Base-by-base conservation (phyloP, 208 protist species). In the Leishmania arabica region DNA sequence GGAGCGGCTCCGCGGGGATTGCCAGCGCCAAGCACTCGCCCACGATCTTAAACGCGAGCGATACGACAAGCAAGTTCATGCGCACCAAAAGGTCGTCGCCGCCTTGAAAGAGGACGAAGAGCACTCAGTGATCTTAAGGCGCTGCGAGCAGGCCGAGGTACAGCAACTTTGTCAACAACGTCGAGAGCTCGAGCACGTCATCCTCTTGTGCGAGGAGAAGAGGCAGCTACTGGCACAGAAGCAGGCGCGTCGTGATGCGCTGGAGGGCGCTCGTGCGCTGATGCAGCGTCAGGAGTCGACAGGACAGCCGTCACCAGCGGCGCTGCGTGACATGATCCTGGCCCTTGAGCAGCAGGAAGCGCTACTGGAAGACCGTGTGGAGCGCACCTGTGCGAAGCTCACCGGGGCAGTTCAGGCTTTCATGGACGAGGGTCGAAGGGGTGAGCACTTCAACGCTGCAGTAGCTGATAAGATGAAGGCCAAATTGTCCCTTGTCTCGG, bases 341-440 rank as follows among this genome's bases (percentile, higher is more conserved):
- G 78, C 81, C 7, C 77, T 93, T 13, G 66, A 87, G 40, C 85
- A 70, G 34, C 80, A 88, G 37, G 75, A 86, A 31, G 73, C 73
- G 47, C 70, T 85, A 1, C 56, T 92, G 24, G 90, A 92, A 64
- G 74, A 89, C 42, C 87, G 83, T 6, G 60, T 93, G 4, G 86
- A 88, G 53, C 83, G 85, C 27, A 78, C 84, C 51, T 80, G 75
- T 60, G 68, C 54, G 76, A 82, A 79, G 24, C 80, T 87, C 7
- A 54, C 72, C 21, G 66, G 31, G 34, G 85, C 86, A 27, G 78
- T 93, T 53, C 89, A 89, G 45, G 31, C 71, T 27, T 80, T 95
- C 37, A 53, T 83, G 76, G 72, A 79, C 17, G 87, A 89, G 64
- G 89, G 84, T 27, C 73, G 75, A 24, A 37, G 69, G 3, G 73